phyloP scores from a whole-genome alignment of 2,329 filamentous ascomycete species.

The Penicillium sp. region DNA sequence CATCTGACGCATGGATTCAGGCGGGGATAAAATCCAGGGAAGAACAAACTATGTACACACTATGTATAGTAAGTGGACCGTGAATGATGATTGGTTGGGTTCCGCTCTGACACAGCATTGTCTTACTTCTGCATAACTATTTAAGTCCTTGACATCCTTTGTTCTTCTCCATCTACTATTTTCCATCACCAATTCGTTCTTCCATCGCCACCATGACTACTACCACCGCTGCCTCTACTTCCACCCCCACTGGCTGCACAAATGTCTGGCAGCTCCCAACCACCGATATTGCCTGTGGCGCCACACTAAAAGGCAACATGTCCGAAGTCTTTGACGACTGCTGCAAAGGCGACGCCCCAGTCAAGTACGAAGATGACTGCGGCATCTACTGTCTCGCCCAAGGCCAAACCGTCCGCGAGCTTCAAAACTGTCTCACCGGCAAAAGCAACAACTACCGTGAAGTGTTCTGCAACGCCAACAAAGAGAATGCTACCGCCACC shows the following conservation, averaged over 20 bases:
- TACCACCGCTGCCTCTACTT: conserved; percentile 17
- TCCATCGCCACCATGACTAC: conserved; percentile 18
- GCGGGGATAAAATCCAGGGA: too few species aligned
- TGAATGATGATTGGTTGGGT: conserved; percentile 2
- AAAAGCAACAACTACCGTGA: conserved; percentile 35
- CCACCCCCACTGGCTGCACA: conserved; percentile 19
- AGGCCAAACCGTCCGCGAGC: conserved; percentile 34
- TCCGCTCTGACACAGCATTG: conserved; percentile 3
- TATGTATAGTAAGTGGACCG: too few species aligned
- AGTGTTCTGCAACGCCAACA: conserved; percentile 44
- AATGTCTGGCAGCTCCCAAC: conserved; percentile 43
- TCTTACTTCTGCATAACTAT: conserved; percentile 2
- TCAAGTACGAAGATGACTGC: conserved; percentile 46
- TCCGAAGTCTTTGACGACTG: conserved; percentile 43
- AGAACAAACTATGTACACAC: too few species aligned
- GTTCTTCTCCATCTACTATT: not conserved
- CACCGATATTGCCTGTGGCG: conserved; percentile 44
- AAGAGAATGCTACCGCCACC: conserved; percentile 26
- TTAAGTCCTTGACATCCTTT: not conserved
- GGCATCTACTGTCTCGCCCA: conserved; percentile 48
- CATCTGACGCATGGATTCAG: too few species aligned
- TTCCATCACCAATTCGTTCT: not conserved
- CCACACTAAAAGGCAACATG: conserved; percentile 39
- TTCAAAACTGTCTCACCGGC: conserved; percentile 39
- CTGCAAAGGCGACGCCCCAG: conserved; percentile 43